Conservation (phyloP, 306 rosid genomes). For the Prunus campanulata region DNA sequence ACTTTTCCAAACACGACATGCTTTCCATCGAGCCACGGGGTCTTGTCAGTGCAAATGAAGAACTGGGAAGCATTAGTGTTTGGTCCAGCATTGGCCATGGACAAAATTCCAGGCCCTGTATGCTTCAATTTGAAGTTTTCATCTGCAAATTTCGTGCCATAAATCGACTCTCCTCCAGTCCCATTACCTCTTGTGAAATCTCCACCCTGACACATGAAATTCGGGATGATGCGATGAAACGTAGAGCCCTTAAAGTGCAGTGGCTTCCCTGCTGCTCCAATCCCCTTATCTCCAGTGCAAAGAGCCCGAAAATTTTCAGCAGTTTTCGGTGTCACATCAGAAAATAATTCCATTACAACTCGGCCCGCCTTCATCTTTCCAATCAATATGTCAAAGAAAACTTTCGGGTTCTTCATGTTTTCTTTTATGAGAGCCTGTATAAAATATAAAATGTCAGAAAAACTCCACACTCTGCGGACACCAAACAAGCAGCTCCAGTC, state of each 20-base stretch:
- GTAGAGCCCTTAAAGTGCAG: conserved; percentile 70
- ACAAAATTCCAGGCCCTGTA: conserved; percentile 72
- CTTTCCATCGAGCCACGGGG: conserved; percentile 79
- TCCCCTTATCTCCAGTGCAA: conserved; percentile 76
- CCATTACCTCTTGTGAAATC: conserved; percentile 84
- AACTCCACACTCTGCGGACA: neutral
- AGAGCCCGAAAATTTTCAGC: conserved; percentile 92
- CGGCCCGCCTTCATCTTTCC: conserved; percentile 80
- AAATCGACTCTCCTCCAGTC: conserved; percentile 88
- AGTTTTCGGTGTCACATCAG: conserved; percentile 72
- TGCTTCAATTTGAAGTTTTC: conserved; percentile 79
- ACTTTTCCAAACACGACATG: conserved; percentile 95
- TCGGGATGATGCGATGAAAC: conserved; percentile 79
- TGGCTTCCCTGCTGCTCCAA: conserved; percentile 62
- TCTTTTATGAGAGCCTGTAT: neutral
- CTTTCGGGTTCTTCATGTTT: conserved; percentile 72
- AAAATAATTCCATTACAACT: conserved; percentile 68
- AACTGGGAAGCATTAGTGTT: conserved; percentile 88
- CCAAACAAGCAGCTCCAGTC: neutral
- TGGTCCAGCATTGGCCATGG: conserved; percentile 87
- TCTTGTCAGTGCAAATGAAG: conserved; percentile 58
- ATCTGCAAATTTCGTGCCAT: conserved; percentile 60
- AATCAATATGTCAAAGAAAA: conserved; percentile 76
- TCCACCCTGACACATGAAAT: conserved; percentile 87
- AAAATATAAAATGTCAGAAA: neutral